Base-by-base conservation (phyloP, 495 filamentous ascomycete species). In the Talaromyces proteolyticus region DNA sequence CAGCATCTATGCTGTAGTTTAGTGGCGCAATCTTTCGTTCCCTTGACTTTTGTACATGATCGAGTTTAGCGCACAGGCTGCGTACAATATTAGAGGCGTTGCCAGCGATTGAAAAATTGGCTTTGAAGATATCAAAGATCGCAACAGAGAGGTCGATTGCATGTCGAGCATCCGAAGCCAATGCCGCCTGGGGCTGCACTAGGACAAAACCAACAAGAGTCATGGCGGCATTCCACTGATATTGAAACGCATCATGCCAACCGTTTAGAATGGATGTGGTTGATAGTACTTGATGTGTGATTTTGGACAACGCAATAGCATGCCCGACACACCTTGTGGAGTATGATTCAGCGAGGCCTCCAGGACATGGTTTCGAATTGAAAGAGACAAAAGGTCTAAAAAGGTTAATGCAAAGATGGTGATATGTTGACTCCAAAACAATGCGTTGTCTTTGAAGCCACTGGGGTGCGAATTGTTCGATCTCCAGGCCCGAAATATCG, bases 391-490 rank as follows among this genome's bases (percentile, higher is more conserved):
- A 70, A 4, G 75, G 73, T 4, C 77, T 71, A 50, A 69, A 72
- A 5, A 77, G 52, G 47, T 64, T 73, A 40, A 68, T 65, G 51
- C 49, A 54, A 2, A 72, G 55, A 39, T 73, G 64, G 52, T 80
- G 77, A 49, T 80, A 80, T 6, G 66, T 45, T 0, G 77, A 65
- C 50, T 81, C 77, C 2, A 81, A 63, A 39, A 74, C 60, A 0
- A 79, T 37, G 11, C 75, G 72, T 46, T 81, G 78, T 16, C 72
- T 69, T 40, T 74, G 70, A 1, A 77, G 53, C 73, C 72, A 77
- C 1, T 40, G 40, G 11, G 44, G 56, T 5, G 66, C 62, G 36
- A 65, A 70, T 4, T 44, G 56, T 24, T 74, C 68, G 29, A 80
- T 60, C 3, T 65, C 59, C 0, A 78, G 52, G 0, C 37, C 8